A percentile compares a stretch with the other conserved stretches of the same genome.
These are phyloP conservation scores for Noccaea caerulescens DNA, from an alignment of 345 rosid genomes.

Conservation along the genomic window DNA sequence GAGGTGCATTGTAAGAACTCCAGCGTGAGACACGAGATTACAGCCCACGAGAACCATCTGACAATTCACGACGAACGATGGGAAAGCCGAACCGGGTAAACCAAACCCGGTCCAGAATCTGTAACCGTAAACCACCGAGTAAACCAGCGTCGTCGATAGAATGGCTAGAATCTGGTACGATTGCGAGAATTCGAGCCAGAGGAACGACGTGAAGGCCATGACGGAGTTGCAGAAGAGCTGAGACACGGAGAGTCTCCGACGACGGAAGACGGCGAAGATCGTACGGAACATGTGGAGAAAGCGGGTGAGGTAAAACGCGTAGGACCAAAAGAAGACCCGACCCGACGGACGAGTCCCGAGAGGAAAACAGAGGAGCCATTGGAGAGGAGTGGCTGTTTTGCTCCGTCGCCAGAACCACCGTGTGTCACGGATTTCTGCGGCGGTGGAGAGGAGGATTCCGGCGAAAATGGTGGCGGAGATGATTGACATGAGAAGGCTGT, in stretches of 20 bases:
- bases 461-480: conserved; percentile 70
- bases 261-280: conserved; percentile 56
- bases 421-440: conserved; percentile 82
- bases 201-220: conserved; percentile 64
- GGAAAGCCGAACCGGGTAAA: conserved; percentile 53
- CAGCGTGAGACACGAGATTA: conserved; percentile 66
- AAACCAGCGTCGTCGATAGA: conserved; percentile 65
- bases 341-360: conserved; percentile 91
- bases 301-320: conserved; percentile 76
- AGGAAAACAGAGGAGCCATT: conserved; percentile 95
- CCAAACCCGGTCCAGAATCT: conserved; percentile 74
- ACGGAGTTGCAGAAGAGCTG: conserved; percentile 72
- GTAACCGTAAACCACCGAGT: conserved; percentile 73
- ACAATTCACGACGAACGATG: conserved; percentile 66
- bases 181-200: conserved; percentile 91
- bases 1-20: conserved; percentile 65
- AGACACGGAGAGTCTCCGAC: conserved; percentile 56
- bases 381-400: conserved; percentile 73
- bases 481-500: conserved; percentile 71
- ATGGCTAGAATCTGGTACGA: conserved; percentile 89
- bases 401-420: conserved; percentile 80
- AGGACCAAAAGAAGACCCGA: conserved; percentile 97
- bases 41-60: conserved; percentile 61
- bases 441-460: conserved; percentile 83
- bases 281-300: conserved; percentile 82